Evolutionary conservation across 257 asterid genomes (phyloP), one percentile per base, ranked within the genome.

Genomic region (Primulina eburnea): DNA sequence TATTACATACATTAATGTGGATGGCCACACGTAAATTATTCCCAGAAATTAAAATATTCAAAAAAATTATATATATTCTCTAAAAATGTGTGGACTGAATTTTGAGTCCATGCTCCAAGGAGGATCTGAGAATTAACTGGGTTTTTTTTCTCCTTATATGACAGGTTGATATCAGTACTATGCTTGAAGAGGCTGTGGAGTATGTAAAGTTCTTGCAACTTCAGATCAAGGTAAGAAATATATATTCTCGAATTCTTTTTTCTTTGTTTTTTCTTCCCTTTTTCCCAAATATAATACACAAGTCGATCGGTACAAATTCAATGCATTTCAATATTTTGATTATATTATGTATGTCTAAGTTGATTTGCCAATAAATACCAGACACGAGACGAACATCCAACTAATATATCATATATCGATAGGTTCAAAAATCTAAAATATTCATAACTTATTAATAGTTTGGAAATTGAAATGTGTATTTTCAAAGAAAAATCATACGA

Each of bases 101-200:
- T 24, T 24, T 24, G 26, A 24, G 26, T 24, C 1, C 26, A 34
- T 34, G 38, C 14, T 38, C 47, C 10, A 9, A 38, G 12, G 14
- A 12, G 55, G 18, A 47, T 32, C 64, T 21, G 17, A 32, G 52
- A 17, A 62, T 29, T 33, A 62, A 12, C 1, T 0, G 1, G 2
- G 11, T 38, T 38, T 47, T 47, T 14, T 3, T 47, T 47, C 18
- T 47, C 6, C 53, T 12, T 4, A 14, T 14, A 12, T 47, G 20
- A 17, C 70, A 79, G 83, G 84, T 82, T 71, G 88, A 81, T 72
- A 79, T 84, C 38, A 84, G 89, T 81, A 84, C 89, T 60, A 84
- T 84, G 89, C 89, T 84, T 37, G 89, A 84, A 81, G 86, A 84
- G 75, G 89, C 89, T 50, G 89, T 84, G 53, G 80, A 77, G 30